Evolutionary conservation across 129 eudicot species (phyloP).

Genomic region (Artemisia annua): DNA sequence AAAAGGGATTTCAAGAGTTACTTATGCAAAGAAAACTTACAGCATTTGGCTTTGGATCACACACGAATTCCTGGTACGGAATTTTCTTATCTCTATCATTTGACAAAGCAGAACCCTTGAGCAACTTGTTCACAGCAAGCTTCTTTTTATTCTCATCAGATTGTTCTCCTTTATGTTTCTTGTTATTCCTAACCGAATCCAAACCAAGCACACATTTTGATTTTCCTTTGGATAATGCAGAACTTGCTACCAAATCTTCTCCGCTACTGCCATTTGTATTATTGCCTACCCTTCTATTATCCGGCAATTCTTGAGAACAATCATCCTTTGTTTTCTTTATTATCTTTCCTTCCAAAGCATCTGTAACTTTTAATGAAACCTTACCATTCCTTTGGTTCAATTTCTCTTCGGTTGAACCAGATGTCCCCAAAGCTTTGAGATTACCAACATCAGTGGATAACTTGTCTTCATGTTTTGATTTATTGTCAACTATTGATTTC

Average conservation of each 20-base stretch:
- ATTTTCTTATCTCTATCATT: conserved; percentile 22
- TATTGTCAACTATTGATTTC: conserved; percentile 30
- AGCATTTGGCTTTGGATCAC: conserved; percentile 47
- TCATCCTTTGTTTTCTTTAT: conserved; percentile 42
- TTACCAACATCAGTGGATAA: conserved; percentile 30
- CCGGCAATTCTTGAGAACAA: conserved; percentile 19
- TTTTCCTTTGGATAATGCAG: conserved; percentile 14
- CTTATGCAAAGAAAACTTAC: conserved; percentile 50
- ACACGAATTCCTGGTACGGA: conserved; percentile 34
- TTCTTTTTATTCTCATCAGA: conserved; percentile 34
- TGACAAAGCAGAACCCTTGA: conserved; percentile 26
- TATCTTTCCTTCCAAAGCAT: conserved; percentile 25
- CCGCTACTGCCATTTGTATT: conserved; percentile 21
- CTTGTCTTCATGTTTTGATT: conserved; percentile 19
- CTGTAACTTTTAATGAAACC: conserved; percentile 17
- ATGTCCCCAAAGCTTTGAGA: conserved; percentile 17
- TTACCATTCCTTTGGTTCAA: conserved; percentile 6
- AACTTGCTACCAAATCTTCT: conserved; percentile 21
- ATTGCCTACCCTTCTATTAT: conserved; percentile 30
- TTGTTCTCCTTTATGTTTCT: conserved; percentile 21
- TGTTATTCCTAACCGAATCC: conserved; percentile 17
- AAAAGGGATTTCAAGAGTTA: background rate
- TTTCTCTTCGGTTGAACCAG: conserved; percentile 13
- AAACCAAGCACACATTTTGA: conserved; percentile 25
- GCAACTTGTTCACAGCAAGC: conserved; percentile 33